Evolutionary conservation across 306 rosid genomes (phyloP), one percentile per base, ranked within the genome.

Genomic region (Sicyos edulis): DNA sequence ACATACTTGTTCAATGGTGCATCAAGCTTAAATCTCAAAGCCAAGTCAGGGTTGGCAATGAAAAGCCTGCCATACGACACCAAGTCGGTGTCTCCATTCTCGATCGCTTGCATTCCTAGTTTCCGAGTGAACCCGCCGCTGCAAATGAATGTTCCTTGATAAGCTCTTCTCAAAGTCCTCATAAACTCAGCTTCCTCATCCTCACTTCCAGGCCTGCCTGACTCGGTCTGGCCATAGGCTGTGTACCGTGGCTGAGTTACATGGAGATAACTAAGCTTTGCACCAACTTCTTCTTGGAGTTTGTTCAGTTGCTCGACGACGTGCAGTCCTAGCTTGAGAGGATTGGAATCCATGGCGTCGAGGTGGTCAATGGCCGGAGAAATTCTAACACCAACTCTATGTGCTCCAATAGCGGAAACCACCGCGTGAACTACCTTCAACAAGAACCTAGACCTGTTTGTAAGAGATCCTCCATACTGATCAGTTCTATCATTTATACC

Each of bases 321-420:
- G 21, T 87, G 90, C 59, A 93, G 76, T 62, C 97, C 97, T 51
- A 93, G 85, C 70, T 77, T 15, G 7, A 88, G 78, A 21, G 98
- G 97, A 76, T 88, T 76, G 20, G 98, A 90, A 76, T 90, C 97
- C n/a, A 71, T 56, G 20, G 98, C 98, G 78, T 93, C 96, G 54
- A 85, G 88, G 80, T 87, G 96, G 54, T 93, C 98, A 12, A 90
- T 93, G 49, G 98, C 97, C 2, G 96, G 96, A 40, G 96, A 90
- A 65, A 92, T 81, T 85, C 96, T 61, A 10, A 79, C 80, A 0
- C 78, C 96, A 1, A 87, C 95, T 55, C 82, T 74, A 50, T 83
- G 87, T 10, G 88, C 84, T 8, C 96, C 91, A 19, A 91, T 71
- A 17, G 85, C 91, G 2, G 80, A 69, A 69, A 77, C 88, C 54